A percentile compares a stretch with the other conserved stretches of the same genome.
These are phyloP conservation scores for Dryas octopetala DNA, from an alignment of 306 rosid genomes.

Conservation along the genomic window DNA sequence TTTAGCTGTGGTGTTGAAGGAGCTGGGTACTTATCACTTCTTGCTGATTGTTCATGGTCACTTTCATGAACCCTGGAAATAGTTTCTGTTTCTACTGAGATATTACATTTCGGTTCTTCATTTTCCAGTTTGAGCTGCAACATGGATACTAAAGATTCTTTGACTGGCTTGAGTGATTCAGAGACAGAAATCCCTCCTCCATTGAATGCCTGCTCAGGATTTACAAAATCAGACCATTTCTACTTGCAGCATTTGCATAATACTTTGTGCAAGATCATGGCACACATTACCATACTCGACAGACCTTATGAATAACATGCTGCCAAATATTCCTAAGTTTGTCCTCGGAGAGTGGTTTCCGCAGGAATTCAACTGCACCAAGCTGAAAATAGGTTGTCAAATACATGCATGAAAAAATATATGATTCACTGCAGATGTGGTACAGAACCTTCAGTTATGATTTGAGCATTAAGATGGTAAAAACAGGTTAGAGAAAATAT, in stretches of 20 bases:
- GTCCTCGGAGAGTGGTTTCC: conserved; percentile 86
- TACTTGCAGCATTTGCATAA: conserved; percentile 9
- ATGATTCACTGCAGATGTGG: conserved; percentile 14
- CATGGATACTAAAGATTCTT: conserved; percentile 56
- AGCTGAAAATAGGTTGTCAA: conserved; percentile 53
- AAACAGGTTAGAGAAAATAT: conserved; percentile 14
- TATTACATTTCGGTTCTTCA: conserved; percentile 26
- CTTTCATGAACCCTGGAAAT: conserved; percentile 38
- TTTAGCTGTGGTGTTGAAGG: conserved; percentile 93
- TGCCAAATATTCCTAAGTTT: conserved; percentile 96
- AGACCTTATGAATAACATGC: conserved; percentile 98
- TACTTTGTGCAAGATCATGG: conserved; percentile 6
- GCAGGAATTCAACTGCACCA: conserved; percentile 91
- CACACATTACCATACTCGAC: conserved; percentile 27
- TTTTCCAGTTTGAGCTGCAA: conserved; percentile 53
- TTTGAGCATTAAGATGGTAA: neutral
- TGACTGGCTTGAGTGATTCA: conserved; percentile 60
- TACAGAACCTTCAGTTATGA: neutral
- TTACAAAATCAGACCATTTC: conserved; percentile 36
- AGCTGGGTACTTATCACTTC: conserved; percentile 87
- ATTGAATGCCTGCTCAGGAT: conserved; percentile 81
- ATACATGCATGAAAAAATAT: conserved; percentile 16
- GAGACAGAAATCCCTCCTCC: conserved; percentile 47
- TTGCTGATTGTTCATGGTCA: conserved; percentile 52
- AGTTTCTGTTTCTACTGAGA: conserved; percentile 41